Conservation (phyloP, 306 rosid species). For the Quercus bicolor region DNA sequence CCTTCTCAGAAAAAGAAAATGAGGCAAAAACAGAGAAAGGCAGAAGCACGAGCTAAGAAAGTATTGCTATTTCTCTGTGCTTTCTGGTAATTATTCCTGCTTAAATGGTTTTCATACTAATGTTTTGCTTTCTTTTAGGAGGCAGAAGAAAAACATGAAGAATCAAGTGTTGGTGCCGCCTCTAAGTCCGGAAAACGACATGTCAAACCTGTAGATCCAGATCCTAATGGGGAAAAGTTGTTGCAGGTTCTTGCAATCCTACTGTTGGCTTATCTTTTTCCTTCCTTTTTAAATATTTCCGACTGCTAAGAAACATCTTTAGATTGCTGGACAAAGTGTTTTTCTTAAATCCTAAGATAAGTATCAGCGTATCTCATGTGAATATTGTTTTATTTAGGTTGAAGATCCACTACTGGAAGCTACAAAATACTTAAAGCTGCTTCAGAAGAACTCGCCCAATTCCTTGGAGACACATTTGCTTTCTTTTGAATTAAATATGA, state of each 20-base stretch:
- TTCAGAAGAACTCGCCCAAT: conserved; percentile 84
- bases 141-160: conserved; percentile 91
- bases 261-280: conserved; percentile 3
- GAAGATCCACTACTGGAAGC: conserved; percentile 87
- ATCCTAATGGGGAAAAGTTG: conserved; percentile 89
- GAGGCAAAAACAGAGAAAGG: conserved; percentile 95
- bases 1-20: conserved; percentile 96
- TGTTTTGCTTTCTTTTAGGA: conserved; percentile 51
- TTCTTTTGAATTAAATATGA: conserved; percentile 83
- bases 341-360: conserved; percentile 4
- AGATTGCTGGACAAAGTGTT: neutral
- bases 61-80: conserved; percentile 38
- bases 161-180: conserved; percentile 46
- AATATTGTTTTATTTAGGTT: conserved; percentile 40
- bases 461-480: conserved; percentile 84
- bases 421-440: conserved; percentile 86
- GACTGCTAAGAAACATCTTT: neutral
- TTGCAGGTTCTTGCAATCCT: conserved; percentile 59
- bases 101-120: conserved; percentile 15
- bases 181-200: conserved; percentile 86
- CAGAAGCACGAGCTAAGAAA: conserved; percentile 94
- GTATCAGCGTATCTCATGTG: conserved; percentile 9
- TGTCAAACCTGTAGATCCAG: conserved; percentile 87
- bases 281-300: neutral
- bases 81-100: conserved; percentile 16